Base-by-base conservation (phyloP, 331 rosid species). In the Saraca asoca region DNA sequence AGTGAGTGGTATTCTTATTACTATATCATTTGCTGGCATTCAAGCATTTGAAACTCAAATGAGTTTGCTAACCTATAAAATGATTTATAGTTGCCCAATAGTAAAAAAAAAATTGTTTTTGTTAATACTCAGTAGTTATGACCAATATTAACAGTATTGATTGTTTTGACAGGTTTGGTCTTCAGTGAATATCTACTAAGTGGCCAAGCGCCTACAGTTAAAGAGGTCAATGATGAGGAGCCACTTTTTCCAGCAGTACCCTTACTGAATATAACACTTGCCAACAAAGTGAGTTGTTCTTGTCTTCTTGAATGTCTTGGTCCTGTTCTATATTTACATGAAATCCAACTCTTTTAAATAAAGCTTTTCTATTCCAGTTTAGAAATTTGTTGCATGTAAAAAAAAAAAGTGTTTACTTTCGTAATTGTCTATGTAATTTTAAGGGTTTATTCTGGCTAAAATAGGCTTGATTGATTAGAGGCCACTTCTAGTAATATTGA, bases 101-200 rank as follows among this genome's bases (percentile, higher is more conserved):
- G n/a, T n/a, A n/a, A n/a, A n/a, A n/a, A n/a, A n/a, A n/a, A n/a
- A n/a, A n/a, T n/a, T n/a, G n/a, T n/a, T n/a, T n/a, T n/a, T n/a
- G n/a, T n/a, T n/a, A n/a, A n/a, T n/a, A n/a, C n/a, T n/a, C n/a
- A n/a, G n/a, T n/a, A n/a, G n/a, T n/a, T n/a, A n/a, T n/a, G n/a
- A n/a, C n/a, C n/a, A n/a, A n/a, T n/a, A n/a, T n/a, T n/a, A n/a
- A n/a, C n/a, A n/a, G 46, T 38, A 48, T 48, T 75, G 52, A 72
- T 76, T 78, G 33, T 51, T 78, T 79, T 24, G 59, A 70, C 91
- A 92, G 96, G 96, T 85, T 82, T 93, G 73, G 87, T 93, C 65
- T 93, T 93, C 73, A 87, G 98, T 24, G 98, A 93, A 70, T 93
- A 87, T 83, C 91, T 93, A 31, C 79, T 87, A 17, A 90, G 91